phyloP scores from a whole-genome alignment of 192 early-diverging fungal species.

The Cetraspora pellucida region DNA sequence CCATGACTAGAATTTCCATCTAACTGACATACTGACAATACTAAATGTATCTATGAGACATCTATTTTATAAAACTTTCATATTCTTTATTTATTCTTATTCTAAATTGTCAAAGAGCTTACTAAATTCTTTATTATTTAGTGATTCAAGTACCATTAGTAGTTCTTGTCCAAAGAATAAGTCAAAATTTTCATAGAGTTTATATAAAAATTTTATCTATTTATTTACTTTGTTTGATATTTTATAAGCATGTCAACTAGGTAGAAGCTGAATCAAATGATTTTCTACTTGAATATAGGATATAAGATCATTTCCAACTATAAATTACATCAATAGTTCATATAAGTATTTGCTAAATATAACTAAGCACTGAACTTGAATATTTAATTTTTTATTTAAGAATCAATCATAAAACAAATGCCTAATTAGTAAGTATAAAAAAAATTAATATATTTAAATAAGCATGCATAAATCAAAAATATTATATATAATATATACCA shows the following conservation, averaged over 20 bases:
- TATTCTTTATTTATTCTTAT: neutral
- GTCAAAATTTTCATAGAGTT: neutral
- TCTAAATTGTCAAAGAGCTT: neutral
- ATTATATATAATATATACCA: too few species aligned
- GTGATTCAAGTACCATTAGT: neutral
- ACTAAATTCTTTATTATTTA: conserved; percentile 5
- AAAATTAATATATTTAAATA: neutral
- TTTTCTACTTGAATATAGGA: neutral
- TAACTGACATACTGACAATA: neutral
- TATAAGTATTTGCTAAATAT: neutral
- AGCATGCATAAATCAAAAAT: too few species aligned
- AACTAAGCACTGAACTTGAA: neutral
- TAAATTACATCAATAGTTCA: neutral
- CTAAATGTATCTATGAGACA: neutral
- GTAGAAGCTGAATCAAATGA: neutral
- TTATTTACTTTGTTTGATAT: neutral
- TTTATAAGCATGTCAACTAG: neutral
- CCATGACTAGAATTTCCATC: neutral
- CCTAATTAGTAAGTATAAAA: neutral
- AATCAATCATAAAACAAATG: neutral
- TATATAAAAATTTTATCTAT: neutral
- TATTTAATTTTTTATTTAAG: neutral
- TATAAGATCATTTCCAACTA: neutral
- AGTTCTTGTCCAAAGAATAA: conserved; percentile 6
- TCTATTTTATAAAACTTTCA: conserved; percentile 13